Evolutionary conservation across 192 early-diverging fungal species (phyloP).

Genomic region (Dissophora globulifera): DNA sequence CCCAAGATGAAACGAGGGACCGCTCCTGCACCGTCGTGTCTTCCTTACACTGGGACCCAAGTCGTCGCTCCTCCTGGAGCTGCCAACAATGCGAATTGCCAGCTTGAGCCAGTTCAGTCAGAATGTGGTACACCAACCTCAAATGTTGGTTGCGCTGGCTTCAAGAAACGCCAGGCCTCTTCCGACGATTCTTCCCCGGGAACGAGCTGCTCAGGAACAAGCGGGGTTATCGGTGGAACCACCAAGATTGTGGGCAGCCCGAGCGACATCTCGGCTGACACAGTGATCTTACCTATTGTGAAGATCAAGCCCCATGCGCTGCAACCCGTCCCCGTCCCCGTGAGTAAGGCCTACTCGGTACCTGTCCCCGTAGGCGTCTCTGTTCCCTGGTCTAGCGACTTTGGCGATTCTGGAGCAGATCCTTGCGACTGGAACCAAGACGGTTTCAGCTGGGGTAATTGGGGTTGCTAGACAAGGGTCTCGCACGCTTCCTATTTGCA

Average conservation of each 20-base stretch:
- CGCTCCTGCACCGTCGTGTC: too few relatives aligned
- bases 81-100: too few relatives aligned
- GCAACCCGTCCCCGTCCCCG: constrained; percentile 32
- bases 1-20: too few relatives aligned
- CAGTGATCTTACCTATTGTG: constrained; percentile 32
- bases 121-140: too few relatives aligned
- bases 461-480: neutral
- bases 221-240: neutral
- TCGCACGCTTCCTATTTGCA: neutral
- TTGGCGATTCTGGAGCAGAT: neutral
- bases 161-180: neutral
- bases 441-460: neutral
- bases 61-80: too few relatives aligned
- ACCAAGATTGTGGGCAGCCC: constrained; percentile 3
- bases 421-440: neutral
- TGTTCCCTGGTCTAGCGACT: neutral
- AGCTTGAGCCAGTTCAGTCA: too few relatives aligned
- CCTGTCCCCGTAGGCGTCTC: constrained; percentile 44
- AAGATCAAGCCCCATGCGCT: constrained; percentile 33
- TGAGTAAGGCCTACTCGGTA: constrained; percentile 16
- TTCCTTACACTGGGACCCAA: too few relatives aligned
- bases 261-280: constrained; percentile 14
- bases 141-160: neutral
- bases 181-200: too few relatives aligned
- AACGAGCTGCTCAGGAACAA: neutral